phyloP scores from a whole-genome alignment of 2,329 filamentous ascomycete genomes.

The Exophiala aquamarina region DNA sequence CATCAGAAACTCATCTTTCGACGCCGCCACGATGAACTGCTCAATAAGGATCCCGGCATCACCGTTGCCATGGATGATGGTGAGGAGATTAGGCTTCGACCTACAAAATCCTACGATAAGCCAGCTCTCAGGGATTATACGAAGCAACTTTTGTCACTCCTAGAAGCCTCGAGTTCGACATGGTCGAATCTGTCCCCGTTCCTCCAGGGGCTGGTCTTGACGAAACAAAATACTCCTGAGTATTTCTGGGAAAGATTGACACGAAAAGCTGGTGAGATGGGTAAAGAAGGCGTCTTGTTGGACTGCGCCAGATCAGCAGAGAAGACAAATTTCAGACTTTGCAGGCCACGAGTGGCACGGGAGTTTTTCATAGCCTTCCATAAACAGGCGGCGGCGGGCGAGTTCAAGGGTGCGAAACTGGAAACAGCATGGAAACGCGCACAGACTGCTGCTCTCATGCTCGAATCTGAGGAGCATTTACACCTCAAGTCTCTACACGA shows the following conservation, averaged over 20 bases:
- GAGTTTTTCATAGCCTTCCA: constrained; percentile 41
- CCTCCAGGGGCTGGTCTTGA: constrained; percentile 37
- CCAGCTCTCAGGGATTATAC: constrained; percentile 36
- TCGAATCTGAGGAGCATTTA: constrained; percentile 37
- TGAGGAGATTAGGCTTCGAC: constrained; percentile 41
- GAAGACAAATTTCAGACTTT: constrained; percentile 39
- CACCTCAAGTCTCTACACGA: neutral
- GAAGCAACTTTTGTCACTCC: constrained; percentile 33
- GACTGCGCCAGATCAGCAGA: constrained; percentile 36
- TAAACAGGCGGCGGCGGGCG: constrained; percentile 32
- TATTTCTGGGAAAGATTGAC: constrained; percentile 37
- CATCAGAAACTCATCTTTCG: constrained; percentile 43
- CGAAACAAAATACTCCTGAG: constrained; percentile 29
- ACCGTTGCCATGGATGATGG: constrained; percentile 38
- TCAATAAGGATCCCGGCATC: constrained; percentile 41
- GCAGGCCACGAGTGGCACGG: constrained; percentile 30
- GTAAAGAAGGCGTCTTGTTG: constrained; percentile 37
- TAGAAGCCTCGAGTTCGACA: constrained; percentile 36
- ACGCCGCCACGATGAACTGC: constrained; percentile 34
- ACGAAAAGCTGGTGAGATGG: constrained; percentile 37
- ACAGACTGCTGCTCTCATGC: constrained; percentile 35
- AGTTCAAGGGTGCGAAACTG: constrained; percentile 36
- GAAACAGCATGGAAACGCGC: constrained; percentile 35
- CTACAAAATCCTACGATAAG: constrained; percentile 34
- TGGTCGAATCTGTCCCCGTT: constrained; percentile 44